Evolutionary conservation across 2,329 filamentous ascomycete genomes (phyloP).

Genomic region (Pyrenochaeta sp.): DNA sequence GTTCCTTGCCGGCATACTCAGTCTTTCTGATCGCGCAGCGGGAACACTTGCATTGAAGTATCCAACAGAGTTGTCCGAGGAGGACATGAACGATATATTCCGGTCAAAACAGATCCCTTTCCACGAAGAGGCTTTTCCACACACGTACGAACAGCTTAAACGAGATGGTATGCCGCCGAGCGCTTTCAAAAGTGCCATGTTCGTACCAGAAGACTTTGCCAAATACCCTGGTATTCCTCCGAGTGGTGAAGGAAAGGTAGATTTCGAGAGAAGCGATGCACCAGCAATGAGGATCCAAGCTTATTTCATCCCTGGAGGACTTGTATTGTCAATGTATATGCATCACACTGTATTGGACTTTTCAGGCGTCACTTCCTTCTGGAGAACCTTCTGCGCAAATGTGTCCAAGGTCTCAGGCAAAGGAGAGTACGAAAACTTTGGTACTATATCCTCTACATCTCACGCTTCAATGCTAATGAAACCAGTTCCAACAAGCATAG

Average conservation of each 20-base stretch:
- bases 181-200: constrained; percentile 38
- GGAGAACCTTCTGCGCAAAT: constrained; percentile 33
- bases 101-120: constrained; percentile 29
- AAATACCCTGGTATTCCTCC: constrained; percentile 36
- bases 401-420: constrained; percentile 31
- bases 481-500: constrained; percentile 26
- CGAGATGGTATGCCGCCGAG: constrained; percentile 42
- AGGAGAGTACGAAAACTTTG: constrained; percentile 13
- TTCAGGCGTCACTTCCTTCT: constrained; percentile 40
- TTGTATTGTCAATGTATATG: constrained; percentile 45
- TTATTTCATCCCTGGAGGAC: constrained; percentile 46
- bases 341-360: constrained; percentile 46
- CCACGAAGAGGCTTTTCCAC: constrained; percentile 25
- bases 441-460: constrained; percentile 12
- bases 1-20: constrained; percentile 43
- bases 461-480: constrained; percentile 18
- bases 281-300: constrained; percentile 45
- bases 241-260: constrained; percentile 40
- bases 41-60: constrained; percentile 41
- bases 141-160: constrained; percentile 42
- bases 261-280: constrained; percentile 33
- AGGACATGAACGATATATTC: constrained; percentile 27
- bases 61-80: constrained; percentile 28
- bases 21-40: constrained; percentile 29
- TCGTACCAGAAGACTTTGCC: constrained; percentile 41